Base-by-base conservation (phyloP, 2,329 filamentous ascomycete genomes). In the Fusarium brevicatenulatum region DNA sequence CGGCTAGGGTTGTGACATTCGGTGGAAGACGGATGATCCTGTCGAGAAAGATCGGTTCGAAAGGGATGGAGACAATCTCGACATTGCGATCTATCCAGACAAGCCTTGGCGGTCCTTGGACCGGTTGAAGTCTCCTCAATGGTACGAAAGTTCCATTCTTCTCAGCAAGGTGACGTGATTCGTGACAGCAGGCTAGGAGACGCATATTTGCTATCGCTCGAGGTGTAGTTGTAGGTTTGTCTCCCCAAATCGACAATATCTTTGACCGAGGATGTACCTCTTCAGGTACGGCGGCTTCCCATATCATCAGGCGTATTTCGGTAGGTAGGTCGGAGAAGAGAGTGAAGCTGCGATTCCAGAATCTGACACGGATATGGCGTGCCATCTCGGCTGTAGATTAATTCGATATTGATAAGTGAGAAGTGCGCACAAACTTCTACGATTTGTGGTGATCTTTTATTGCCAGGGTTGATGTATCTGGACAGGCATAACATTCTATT, bases 251-350 rank as follows among this genome's bases (percentile, higher is more conserved):
- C 15, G 30, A 25, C 6, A 12, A 19, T 55, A 42, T n/a, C 25
- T 19, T 55, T 15, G 9, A 32, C n/a, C 30, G 23, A 18, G 25
- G 9, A 18, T 52, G 32, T 23, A 23, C 7, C 10, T 52, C 34
- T 12, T 7, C 7, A 12, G 57, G 66, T 5, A 58, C n/a, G 16
- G 44, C 50, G 13, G 25, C 28, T 21, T 56, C 21, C 69, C 54
- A 71, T 7, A 71, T 47, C 10, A 47, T 46, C 4, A 72, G 42
- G 3, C 57, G 63, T 16, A 64, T 12, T 9, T 71, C 49, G 1
- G 13, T 4, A 0, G 63, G 54, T 8, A 65, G 47, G 4, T 65
- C 1, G 6, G 46, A 1, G n/a, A 65, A 65, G 2, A 23, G 13
- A 5, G 10, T 46, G 12, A 66, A 47, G 7, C 5, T 7, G 3